Evolutionary conservation across 495 filamentous ascomycete genomes (phyloP), one percentile per base, ranked within the genome.

Genomic region (Usnea hakonensis): DNA sequence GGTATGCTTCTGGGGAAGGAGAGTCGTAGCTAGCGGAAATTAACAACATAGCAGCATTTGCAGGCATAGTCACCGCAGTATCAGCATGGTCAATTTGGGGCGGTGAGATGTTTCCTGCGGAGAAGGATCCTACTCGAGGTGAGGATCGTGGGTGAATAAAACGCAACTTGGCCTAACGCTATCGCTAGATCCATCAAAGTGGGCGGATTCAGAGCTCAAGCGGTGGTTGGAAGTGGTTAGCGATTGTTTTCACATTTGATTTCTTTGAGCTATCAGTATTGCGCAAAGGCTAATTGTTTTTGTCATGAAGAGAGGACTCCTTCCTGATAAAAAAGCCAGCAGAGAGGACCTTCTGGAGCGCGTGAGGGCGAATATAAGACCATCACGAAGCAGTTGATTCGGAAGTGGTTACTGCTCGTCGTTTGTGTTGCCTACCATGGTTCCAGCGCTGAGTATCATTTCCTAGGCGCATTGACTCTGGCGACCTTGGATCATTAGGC

Each of bases 51-150:
- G 9, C 63, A 79, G 78, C 77, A 1, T 96, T 96, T 72, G 82
- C 88, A 19, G 90, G 89, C 28, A 83, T 95, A 65, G 85, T 96
- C 46, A 88, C 90, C 4, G 90, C 88, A 4, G 91, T 88, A 9
- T 87, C 91, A 8, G 87, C 81, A 21, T 96, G 87, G 85, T 81
- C 86, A 3, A 95, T 96, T 63, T 90, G 87, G 87, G 88, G 89
- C 57, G 80, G 83, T 32, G 89, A 90, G 62, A 80, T 95, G 65
- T 91, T 96, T 65, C 90, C 90, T 1, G 67, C 77, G 0, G 74
- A 84, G 28, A 52, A 52, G 57, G 91, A 95, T 72, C 91, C 91
- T n/a, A 87, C 75, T 57, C 91, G 91, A 69, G 80, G 86, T 85
- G 73, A 64, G 75, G 62, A 19, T 33, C 0, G 38, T 43, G 19